Percentiles rank a stretch among this genome's conserved stretches.
Evolutionary conservation across 139 green algal genomes (phyloP).

Genomic region (Micractinium sp.): DNA sequence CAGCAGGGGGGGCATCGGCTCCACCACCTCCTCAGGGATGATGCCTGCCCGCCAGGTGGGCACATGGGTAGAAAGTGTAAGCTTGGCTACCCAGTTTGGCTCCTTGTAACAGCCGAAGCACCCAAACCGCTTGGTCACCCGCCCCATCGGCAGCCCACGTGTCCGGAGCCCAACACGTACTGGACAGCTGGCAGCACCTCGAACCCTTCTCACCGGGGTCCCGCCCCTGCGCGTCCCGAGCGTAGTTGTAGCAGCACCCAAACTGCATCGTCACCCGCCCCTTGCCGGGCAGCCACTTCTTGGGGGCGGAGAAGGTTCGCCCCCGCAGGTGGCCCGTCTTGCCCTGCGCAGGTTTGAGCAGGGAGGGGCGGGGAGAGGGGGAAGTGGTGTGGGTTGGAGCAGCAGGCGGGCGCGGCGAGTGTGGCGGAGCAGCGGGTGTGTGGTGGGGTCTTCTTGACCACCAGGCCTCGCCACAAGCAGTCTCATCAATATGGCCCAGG

Average conservation of each 20-base stretch:
- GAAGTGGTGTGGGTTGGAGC: neutral
- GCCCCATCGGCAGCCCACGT: neutral
- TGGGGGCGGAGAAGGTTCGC: slow-evolving; percentile 63
- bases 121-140: no score
- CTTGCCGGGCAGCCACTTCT: slow-evolving; percentile 70
- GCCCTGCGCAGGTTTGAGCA: neutral
- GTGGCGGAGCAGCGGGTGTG: no score
- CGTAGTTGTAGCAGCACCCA: slow-evolving; percentile 79
- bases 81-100: no score
- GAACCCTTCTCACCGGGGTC: slow-evolving; percentile 32
- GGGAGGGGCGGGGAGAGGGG: neutral
- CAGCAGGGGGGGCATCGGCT: slow-evolving; percentile 57
- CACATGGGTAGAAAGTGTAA: neutral
- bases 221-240: slow-evolving; percentile 47
- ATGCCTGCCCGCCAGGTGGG: slow-evolving; percentile 44
- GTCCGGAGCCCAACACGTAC: no score
- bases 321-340: slow-evolving; percentile 34
- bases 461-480: neutral
- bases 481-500: neutral
- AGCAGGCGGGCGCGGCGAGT: neutral
- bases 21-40: slow-evolving; percentile 61
- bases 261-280: slow-evolving; percentile 70
- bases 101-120: no score
- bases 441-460: no score
- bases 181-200: neutral